Conservation (phyloP, 169 alveolate species). For the Cryptosporidium xiaoi region DNA sequence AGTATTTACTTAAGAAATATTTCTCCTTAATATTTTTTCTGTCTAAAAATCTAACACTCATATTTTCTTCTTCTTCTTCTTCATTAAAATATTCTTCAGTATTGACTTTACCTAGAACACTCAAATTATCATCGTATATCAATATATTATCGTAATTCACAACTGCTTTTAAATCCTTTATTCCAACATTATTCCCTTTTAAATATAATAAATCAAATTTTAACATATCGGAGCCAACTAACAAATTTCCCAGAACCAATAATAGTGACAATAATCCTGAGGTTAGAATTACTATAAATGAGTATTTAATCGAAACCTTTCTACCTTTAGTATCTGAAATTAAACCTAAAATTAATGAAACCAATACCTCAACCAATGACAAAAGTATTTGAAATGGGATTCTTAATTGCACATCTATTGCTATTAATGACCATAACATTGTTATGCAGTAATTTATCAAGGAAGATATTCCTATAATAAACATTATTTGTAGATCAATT, state of each 20-base stretch:
- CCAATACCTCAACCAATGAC: constrained; percentile 17
- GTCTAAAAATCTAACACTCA: neutral
- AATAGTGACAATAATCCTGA: neutral
- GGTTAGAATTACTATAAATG: constrained; percentile 17
- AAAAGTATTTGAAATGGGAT: constrained; percentile 17
- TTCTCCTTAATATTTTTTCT: neutral
- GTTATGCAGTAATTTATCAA: constrained; percentile 45
- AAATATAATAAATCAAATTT: constrained; percentile 11
- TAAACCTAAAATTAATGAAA: constrained; percentile 14
- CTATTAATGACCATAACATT: constrained; percentile 49
- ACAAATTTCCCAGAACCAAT: neutral
- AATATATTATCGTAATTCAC: constrained; percentile 26
- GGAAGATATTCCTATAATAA: constrained; percentile 22
- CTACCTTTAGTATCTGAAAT: constrained; percentile 42
- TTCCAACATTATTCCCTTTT: neutral
- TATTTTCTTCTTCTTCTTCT: neutral
- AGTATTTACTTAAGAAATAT: neutral
- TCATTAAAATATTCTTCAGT: neutral
- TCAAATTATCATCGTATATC: constrained; percentile 15
- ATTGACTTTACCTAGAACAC: constrained; percentile 6
- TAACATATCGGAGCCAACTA: neutral
- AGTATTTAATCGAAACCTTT: constrained; percentile 28
- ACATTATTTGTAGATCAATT: neutral
- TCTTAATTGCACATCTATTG: neutral
- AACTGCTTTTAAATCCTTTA: neutral